Base-by-base conservation (phyloP, 1,284 basidiomycete species). In the Fistulinella cinereoalba region DNA sequence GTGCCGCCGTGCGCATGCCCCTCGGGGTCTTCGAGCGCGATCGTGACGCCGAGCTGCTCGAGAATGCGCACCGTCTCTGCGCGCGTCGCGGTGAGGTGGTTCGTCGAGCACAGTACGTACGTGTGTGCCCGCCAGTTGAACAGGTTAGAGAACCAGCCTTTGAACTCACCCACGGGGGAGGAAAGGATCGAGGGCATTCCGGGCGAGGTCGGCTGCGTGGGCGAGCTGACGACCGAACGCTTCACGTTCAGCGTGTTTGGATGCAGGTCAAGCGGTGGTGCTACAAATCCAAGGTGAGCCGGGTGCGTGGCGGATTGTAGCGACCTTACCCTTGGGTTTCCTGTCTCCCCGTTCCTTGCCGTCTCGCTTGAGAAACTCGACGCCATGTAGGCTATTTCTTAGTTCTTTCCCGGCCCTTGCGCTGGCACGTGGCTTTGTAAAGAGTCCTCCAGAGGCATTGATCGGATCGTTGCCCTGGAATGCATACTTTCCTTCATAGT, bases 141-240 rank as follows among this genome's bases (percentile, higher is more conserved):
- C 28, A 89, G 69, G 55, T 83, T 88, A 8, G 85, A 85, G 62
- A 89, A 86, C 86, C 86, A 89, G 34, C 85, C 87, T 58, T 85
- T 86, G 66, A 88, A 81, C 62, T 88, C 85, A 50, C 83, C 81
- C n/a, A 85, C 81, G n/a, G 67, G 66, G 12, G 66, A 64, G 10
- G 67, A 49, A 15, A 67, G 45, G 10, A 66, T 65, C 31, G 65
- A 62, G 5, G 60, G 52, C 46, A 62, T 42, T 6, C 44, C 53
- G 4, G 64, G 60, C 12, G 66, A 23, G 29, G 41, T 47, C 13
- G 44, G 28, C 19, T 61, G 61, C 7, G 60, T 57, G 1, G 72
- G 69, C 3, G 73, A 71, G 2, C 66, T 60, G 41, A 76, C 67
- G 4, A 66, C 68, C 1, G 72, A 62, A 16, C 69, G 68, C 49